A percentile compares a stretch with the other conserved stretches of the same genome.
Evolutionary conservation across 192 early-diverging fungal genomes (phyloP).

Genomic region (Chytriomyces sp.): DNA sequence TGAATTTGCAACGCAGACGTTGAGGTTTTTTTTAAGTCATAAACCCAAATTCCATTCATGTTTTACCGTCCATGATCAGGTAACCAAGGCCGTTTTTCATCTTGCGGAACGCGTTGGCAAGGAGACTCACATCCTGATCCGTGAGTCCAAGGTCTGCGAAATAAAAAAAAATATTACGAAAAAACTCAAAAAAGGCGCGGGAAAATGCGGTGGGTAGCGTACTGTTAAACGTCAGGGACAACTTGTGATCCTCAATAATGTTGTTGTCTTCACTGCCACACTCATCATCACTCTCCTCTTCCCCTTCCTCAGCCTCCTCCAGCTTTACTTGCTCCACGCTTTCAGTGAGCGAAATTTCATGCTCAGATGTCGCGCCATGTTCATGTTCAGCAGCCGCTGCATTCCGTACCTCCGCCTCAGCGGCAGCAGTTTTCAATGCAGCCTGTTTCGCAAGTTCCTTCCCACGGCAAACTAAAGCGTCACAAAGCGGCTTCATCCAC

Average conservation of each 20-base stretch:
- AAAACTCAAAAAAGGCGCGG: no score
- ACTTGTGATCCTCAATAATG: no score
- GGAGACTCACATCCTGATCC: background rate
- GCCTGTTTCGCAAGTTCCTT: background rate
- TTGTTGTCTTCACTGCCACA: background rate
- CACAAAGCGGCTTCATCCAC: constrained; percentile 20
- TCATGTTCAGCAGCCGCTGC: no score
- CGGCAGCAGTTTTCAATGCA: no score
- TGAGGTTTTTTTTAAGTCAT: no score
- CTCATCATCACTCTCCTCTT: background rate
- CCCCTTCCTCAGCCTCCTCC: background rate
- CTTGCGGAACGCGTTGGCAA: background rate
- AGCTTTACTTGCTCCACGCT: background rate
- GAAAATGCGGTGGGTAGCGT: background rate
- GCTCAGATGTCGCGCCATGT: background rate
- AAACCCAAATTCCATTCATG: background rate
- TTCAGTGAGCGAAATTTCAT: background rate
- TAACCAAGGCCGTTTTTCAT: background rate
- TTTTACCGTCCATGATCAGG: background rate
- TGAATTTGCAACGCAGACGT: no score
- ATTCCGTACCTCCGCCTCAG: no score
- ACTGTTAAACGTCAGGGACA: background rate
- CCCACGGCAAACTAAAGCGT: constrained; percentile 4
- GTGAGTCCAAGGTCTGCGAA: background rate
- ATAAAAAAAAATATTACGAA: no score